These are phyloP conservation scores for Arachis stenosperma DNA, from an alignment of 306 rosid species.

Conservation along the genomic window DNA sequence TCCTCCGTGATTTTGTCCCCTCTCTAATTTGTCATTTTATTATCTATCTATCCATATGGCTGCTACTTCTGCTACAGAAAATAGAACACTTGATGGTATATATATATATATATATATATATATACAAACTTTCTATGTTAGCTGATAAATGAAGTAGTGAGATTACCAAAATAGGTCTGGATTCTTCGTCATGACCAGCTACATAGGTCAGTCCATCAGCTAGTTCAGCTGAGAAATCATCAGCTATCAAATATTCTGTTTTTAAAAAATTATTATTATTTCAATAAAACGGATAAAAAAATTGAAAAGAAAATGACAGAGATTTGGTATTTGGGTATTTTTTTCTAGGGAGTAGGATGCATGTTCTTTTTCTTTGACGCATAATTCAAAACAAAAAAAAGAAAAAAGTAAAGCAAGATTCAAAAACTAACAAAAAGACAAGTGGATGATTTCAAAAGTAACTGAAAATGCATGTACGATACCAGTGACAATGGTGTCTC, in stretches of 20 bases:
- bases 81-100: too few relatives aligned
- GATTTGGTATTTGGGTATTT: background rate
- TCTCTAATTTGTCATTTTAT: too few relatives aligned
- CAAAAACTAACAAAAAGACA: constrained; percentile 47
- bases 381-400: constrained; percentile 43
- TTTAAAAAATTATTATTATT: constrained; percentile 2
- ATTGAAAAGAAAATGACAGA: background rate
- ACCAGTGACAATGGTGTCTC: constrained; percentile 84
- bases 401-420: constrained; percentile 65
- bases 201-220: constrained; percentile 92
- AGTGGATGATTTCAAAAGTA: constrained; percentile 21
- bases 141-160: background rate
- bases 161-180: constrained; percentile 86
- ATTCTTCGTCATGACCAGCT: constrained; percentile 91
- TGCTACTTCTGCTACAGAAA: too few relatives aligned
- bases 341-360: constrained; percentile 37
- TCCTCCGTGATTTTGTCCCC: too few relatives aligned
- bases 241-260: constrained; percentile 84
- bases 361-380: constrained; percentile 50
- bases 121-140: too few relatives aligned
- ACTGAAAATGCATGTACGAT: background rate
- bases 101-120: too few relatives aligned
- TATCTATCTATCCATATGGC: too few relatives aligned
- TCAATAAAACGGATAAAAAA: background rate
- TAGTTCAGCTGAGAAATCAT: constrained; percentile 94